Base-by-base conservation (phyloP, 2,329 filamentous ascomycete species). In the Amylocarpus encephaloides region DNA sequence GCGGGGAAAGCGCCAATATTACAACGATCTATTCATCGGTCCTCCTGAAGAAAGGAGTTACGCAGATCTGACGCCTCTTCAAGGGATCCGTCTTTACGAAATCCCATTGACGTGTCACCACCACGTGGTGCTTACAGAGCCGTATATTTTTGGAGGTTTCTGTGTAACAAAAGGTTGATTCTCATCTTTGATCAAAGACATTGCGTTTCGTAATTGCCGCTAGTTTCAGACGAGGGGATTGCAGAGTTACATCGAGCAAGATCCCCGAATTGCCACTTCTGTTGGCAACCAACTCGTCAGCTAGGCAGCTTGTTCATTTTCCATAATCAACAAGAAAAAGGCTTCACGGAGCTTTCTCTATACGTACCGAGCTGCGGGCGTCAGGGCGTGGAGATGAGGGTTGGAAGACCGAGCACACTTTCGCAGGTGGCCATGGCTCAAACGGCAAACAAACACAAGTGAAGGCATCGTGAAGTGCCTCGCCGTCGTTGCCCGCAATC, bases 91-190 rank as follows among this genome's bases (percentile, higher is more conserved):
- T 26, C 22, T 26, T 4, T 26, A 26, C 7, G 7, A 26, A 26
- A 26, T 26, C 22, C 4, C 12, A 34, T 30, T 29, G n/a, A 44
- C 13, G 42, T 44, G 18, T 18, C 32, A 44, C 42, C 18, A 33
- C 26, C 42, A 44, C 11, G 42, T 44, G 42, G n/a, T 12, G 42
- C 16, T 26, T 16, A 30, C 18, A 32, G 4, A 26, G 4, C 7
- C 22, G 22, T 26, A 26, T 26, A 26, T 26, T 26, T 26, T 4
- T 26, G 22, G 7, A 26, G 7, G 15, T 34, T 30, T 19, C 16
- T 44, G 29, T 44, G 42, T 44, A 16, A 44, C 42, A 29, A 33
- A 33, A 44, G 42, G 42, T 18, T 44, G 42, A 16, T 32, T 36
- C 15, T 16, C 15, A 16, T 36, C 34, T 16, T 10, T 36, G n/a